Evolutionary conservation across 2,329 filamentous ascomycete genomes (phyloP), one percentile per base, ranked within the genome.

Genomic region (Cladosporium sp.): DNA sequence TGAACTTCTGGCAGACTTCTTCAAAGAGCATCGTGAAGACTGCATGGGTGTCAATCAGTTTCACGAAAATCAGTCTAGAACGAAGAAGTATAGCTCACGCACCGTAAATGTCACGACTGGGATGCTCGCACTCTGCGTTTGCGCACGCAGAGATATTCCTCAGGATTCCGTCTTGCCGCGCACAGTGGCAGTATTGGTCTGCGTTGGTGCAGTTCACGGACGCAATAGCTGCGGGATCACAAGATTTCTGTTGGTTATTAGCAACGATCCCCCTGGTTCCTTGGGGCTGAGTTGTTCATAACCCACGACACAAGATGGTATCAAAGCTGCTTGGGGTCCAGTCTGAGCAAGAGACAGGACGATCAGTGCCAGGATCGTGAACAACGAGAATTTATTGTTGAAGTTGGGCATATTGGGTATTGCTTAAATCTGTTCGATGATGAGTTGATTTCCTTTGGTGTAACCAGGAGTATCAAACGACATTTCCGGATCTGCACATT

Each of bases 191-290:
- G 45, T 61, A 61, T 44, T 63, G 61, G 28, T 65, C 61, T 35
- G 60, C 53, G 35, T 62, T 63, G 3, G 61, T 62, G 58, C 63
- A 65, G 28, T 61, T 64, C 10, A 65, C 63, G 13, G 63, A 65
- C 10, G 56, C 58, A 15, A 65, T 65, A 20, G 63, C 63, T 13
- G 63, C 49, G 15, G 61, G 63, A 36, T 65, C 63, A 22, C 63
- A 65, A 28, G 25, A 51, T 60, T 58, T 61, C 63, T 65, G 34
- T 19, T 22, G 25, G 15, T 35, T 10, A 17, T 35, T 5, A 34
- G 28, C 9, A 12, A 19, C 2, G n/a, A 12, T 42, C n/a, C 3
- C 15, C 7, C 7, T 15, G 45, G 19, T 20, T 5, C 7, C 34
- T 4, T 34, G 2, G 2, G 13, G 2, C 24, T 34, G n/a, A n/a